A percentile compares a stretch with the other conserved stretches of the same genome.
phyloP scores from a whole-genome alignment of 495 filamentous ascomycete species.

The Achaetomiella virescens region DNA sequence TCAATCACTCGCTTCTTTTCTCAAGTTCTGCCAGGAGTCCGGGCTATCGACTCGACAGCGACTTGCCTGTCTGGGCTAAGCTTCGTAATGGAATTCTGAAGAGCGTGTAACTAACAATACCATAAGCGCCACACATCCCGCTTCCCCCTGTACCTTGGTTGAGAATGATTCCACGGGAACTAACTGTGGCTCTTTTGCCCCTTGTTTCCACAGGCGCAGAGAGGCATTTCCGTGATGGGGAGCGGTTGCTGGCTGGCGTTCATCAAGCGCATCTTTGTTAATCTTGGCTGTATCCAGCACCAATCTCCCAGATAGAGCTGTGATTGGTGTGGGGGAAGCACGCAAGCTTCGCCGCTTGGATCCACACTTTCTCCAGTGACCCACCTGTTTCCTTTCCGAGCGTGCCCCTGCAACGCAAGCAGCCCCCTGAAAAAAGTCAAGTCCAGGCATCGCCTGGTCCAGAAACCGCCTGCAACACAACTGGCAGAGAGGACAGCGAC shows the following conservation, averaged over 20 bases:
- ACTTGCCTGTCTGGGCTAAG: no score
- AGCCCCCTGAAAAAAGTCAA: constrained; percentile 13
- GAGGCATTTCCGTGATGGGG: not conserved
- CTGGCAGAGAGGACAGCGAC: not conserved
- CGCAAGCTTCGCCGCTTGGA: constrained; percentile 4
- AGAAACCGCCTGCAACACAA: not conserved
- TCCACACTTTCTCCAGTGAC: not conserved
- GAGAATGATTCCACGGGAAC: no score
- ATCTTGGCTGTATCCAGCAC: constrained; percentile 15
- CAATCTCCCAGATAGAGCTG: constrained; percentile 24
- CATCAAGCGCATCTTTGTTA: not conserved
- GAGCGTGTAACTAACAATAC: no score
- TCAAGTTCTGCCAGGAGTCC: no score
- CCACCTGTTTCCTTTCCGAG: constrained; percentile 4
- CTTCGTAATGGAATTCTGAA: no score
- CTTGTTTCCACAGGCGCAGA: not conserved
- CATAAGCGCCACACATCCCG: no score
- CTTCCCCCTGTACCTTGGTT: no score
- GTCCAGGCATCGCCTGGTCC: constrained; percentile 9
- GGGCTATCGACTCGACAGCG: no score
- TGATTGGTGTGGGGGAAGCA: constrained; percentile 15
- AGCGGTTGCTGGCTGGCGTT: not conserved
- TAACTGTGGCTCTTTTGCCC: no score
- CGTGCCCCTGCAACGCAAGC: not conserved
- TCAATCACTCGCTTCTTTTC: no score